phyloP scores from a whole-genome alignment of 148 eudicot species.

The Mesembryanthemum crystallinum region DNA sequence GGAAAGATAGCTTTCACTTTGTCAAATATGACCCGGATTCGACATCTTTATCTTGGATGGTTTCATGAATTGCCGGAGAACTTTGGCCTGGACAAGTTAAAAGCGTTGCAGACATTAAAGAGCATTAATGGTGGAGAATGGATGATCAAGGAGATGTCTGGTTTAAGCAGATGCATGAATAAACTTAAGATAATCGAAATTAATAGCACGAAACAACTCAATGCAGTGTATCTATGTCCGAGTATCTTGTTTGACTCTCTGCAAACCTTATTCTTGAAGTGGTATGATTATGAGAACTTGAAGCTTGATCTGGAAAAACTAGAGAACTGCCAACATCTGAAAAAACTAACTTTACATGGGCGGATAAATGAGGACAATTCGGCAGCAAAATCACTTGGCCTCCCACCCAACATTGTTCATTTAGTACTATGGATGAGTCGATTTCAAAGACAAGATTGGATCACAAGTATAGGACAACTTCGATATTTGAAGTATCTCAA shows the following conservation, averaged over 20 bases:
- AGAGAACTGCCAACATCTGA: conserved; percentile 1
- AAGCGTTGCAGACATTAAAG: neutral
- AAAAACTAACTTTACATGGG: neutral
- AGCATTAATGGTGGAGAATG: neutral
- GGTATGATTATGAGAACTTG: neutral
- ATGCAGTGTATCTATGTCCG: neutral
- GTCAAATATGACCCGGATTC: neutral
- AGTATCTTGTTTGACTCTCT: neutral
- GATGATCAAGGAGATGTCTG: neutral
- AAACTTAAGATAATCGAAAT: neutral
- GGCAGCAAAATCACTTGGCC: neutral
- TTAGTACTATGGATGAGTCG: neutral
- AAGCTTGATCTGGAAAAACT: neutral
- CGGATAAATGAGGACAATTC: neutral
- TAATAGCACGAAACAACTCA: neutral
- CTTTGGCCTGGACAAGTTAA: neutral
- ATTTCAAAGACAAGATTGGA: neutral
- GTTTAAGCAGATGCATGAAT: neutral
- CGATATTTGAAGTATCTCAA: neutral
- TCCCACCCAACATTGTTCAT: neutral
- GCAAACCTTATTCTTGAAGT: neutral
- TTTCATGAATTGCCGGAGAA: no score
- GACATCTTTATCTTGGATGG: neutral
- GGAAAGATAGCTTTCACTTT: neutral
- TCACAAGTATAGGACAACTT: neutral